A percentile compares a stretch with the other conserved stretches of the same genome.
Evolutionary conservation across 179 eudicot genomes (phyloP).

Genomic region (Camellia oleifera): DNA sequence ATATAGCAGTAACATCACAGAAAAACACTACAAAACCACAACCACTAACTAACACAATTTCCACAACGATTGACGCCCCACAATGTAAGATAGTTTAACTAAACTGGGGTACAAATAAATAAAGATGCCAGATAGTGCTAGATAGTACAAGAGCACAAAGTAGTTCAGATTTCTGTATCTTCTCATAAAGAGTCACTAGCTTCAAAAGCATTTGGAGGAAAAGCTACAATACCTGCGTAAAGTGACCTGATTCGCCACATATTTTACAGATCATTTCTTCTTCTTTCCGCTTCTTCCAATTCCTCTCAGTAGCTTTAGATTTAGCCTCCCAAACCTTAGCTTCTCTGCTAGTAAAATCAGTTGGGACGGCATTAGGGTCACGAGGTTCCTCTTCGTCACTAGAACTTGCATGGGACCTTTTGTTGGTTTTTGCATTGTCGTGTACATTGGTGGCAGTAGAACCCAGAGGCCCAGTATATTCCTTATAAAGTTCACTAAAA

Average conservation of each 20-base stretch:
- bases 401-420: slow-evolving; percentile 63
- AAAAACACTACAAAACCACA: background rate
- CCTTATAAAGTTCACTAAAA: slow-evolving; percentile 91
- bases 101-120: background rate
- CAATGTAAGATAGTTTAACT: background rate
- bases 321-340: slow-evolving; percentile 99
- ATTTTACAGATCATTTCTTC: slow-evolving; percentile 98
- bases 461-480: slow-evolving; percentile 84
- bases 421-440: slow-evolving; percentile 47
- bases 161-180: background rate
- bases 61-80: background rate
- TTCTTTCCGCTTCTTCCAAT: slow-evolving; percentile 97
- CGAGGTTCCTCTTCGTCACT: slow-evolving; percentile 80
- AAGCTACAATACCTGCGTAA: slow-evolving; percentile 70
- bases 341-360: slow-evolving; percentile 97
- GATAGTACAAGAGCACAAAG: background rate
- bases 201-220: background rate
- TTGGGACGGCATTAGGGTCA: slow-evolving; percentile 98
- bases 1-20: background rate
- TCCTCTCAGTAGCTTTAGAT: slow-evolving; percentile 98
- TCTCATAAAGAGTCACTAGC: background rate
- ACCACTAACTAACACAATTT: background rate
- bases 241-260: slow-evolving; percentile 96
- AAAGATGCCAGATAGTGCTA: background rate
- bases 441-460: slow-evolving; percentile 46